Conservation (phyloP, 148 eudicot genomes). For the Selenicereus undatus region DNA sequence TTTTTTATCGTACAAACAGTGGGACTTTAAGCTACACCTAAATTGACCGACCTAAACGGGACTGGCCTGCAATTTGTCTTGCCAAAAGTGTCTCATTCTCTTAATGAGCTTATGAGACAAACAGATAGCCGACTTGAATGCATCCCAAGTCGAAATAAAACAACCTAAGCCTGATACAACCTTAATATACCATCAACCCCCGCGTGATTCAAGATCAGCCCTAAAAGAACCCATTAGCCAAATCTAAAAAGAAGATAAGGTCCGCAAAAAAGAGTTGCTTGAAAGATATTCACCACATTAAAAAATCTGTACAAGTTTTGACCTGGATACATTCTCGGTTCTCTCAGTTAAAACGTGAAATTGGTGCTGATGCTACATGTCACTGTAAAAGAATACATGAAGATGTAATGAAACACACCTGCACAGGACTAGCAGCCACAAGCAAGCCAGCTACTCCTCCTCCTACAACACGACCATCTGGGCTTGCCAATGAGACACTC, state of each 20-base stretch:
- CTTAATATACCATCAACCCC: background rate
- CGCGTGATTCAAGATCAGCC: background rate
- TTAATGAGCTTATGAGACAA: no score
- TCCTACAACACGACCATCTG: constrained; percentile 96
- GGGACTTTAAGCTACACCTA: background rate
- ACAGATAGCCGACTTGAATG: no score
- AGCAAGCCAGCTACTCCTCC: constrained; percentile 95
- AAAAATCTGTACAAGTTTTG: background rate
- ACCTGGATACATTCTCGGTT: no score
- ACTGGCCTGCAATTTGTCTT: background rate
- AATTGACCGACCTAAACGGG: background rate
- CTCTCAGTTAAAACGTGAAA: background rate
- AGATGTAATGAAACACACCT: constrained; percentile 41
- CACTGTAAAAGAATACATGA: background rate
- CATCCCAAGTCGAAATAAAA: background rate
- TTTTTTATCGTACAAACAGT: no score
- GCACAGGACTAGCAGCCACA: constrained; percentile 86
- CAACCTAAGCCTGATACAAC: background rate
- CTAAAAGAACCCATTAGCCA: background rate
- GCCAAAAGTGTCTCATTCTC: no score
- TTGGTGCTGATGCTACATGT: background rate
- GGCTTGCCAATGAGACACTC: constrained; percentile 94
- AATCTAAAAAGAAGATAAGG: background rate
- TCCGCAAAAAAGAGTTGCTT: no score
- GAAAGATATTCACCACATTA: background rate